Conservation (phyloP, 768 basidiomycete species). For the Tricholoma matsutake region DNA sequence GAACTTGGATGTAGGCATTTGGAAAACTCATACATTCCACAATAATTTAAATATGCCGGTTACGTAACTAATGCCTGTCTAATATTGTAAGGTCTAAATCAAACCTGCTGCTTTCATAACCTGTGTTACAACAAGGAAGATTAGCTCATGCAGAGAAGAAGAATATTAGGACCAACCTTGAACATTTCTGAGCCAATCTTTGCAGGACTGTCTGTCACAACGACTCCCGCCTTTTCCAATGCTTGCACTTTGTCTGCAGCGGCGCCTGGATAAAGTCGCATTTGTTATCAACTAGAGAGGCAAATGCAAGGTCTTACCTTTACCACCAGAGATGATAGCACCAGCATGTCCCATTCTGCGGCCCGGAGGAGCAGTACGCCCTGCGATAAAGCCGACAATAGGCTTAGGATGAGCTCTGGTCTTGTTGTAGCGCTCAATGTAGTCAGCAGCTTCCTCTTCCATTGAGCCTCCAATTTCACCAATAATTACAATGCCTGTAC, state of each 20-base stretch:
- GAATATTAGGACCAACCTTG: slow-evolving; percentile 51
- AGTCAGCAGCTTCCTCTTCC: slow-evolving; percentile 99
- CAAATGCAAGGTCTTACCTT: slow-evolving; percentile 52
- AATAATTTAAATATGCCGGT: background rate
- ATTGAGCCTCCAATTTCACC: slow-evolving; percentile 99
- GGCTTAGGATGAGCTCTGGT: slow-evolving; percentile 85
- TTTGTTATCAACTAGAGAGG: background rate
- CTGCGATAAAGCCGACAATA: slow-evolving; percentile 97
- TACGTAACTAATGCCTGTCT: slow-evolving; percentile 1
- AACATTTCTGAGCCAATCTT: slow-evolving; percentile 90
- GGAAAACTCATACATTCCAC: slow-evolving; percentile 17
- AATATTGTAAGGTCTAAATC: background rate
- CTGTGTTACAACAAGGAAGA: slow-evolving; percentile 32
- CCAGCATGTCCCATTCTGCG: slow-evolving; percentile 98
- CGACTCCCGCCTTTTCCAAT: slow-evolving; percentile 85
- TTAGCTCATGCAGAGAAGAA: background rate
- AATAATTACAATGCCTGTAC: slow-evolving; percentile 88
- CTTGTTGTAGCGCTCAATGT: slow-evolving; percentile 90
- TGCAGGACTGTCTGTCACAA: slow-evolving; percentile 94
- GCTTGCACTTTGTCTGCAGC: slow-evolving; percentile 93
- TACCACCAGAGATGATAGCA: slow-evolving; percentile 97
- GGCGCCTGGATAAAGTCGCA: slow-evolving; percentile 49
- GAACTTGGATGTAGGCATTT: slow-evolving; percentile 37
- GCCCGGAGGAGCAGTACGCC: slow-evolving; percentile 95
- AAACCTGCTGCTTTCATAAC: slow-evolving; percentile 58